Evolutionary conservation across 116 monocot species (phyloP).

Genomic region (Phalaenopsis hybrid): DNA sequence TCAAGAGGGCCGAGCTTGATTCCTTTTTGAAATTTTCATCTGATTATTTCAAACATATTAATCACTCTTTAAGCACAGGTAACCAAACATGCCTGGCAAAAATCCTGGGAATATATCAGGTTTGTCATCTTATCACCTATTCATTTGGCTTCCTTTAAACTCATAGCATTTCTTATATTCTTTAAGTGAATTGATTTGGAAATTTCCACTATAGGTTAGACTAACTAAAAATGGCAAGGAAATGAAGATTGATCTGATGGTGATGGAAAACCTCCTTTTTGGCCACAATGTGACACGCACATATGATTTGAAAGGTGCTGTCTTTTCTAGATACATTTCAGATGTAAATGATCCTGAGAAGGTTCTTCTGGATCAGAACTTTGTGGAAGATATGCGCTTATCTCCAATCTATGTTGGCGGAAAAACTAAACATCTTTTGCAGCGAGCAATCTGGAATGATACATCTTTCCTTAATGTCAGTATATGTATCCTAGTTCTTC

Average conservation of each 20-base stretch:
- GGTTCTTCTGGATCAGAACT: conserved; percentile 84
- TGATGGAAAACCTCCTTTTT: conserved; percentile 92
- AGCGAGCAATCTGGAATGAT: conserved; percentile 97
- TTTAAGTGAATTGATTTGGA: neutral
- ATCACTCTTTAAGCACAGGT: conserved; percentile 47
- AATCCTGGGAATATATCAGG: conserved; percentile 90
- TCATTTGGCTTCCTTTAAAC: neutral
- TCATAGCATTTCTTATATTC: neutral
- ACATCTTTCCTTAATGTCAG: conserved; percentile 91
- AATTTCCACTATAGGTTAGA: conserved; percentile 45
- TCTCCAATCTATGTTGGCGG: conserved; percentile 86
- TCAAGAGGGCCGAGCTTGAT: conserved; percentile 78
- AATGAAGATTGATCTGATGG: conserved; percentile 71
- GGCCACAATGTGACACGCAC: conserved; percentile 58
- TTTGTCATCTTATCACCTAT: conserved; percentile 10
- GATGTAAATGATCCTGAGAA: conserved; percentile 33
- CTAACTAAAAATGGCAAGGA: conserved; percentile 71
- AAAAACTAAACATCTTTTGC: conserved; percentile 72
- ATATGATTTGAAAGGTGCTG: conserved; percentile 97
- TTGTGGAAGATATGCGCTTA: conserved; percentile 76
- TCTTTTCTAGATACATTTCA: conserved; percentile 61
- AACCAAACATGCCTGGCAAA: conserved; percentile 93
- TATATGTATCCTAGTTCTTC: neutral
- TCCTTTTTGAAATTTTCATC: conserved; percentile 76
- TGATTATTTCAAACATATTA: conserved; percentile 78